A percentile compares a stretch with the other conserved stretches of the same genome.
phyloP scores from a whole-genome alignment of 352 stramenopile genomes.

The Pilasporangium apinafurcum region DNA sequence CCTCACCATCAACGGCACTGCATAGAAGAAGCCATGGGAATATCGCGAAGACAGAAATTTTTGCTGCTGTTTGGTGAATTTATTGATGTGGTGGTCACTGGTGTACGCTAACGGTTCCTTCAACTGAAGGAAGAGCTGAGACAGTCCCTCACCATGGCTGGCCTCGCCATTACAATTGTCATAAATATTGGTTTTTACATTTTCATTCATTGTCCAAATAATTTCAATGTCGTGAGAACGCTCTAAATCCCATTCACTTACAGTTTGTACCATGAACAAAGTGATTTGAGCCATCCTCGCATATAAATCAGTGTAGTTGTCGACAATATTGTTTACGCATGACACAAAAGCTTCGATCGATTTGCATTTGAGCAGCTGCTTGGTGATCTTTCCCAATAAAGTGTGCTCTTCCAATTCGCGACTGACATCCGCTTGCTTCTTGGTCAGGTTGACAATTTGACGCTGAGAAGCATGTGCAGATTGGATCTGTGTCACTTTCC shows the following conservation, averaged over 20 bases:
- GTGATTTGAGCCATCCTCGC: not conserved
- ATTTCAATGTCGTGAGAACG: no score
- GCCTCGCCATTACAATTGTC: no score
- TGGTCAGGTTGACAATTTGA: not conserved
- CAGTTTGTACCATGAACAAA: not conserved
- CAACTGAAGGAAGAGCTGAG: no score
- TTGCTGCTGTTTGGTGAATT: not conserved
- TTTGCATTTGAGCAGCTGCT: not conserved
- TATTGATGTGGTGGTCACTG: conserved; percentile 1
- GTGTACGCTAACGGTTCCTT: conserved; percentile 3
- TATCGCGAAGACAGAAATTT: not conserved
- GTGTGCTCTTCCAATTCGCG: not conserved
- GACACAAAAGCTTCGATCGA: conserved; percentile 5
- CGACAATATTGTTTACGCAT: not conserved
- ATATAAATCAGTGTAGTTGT: conserved; percentile 1
- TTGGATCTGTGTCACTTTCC: not conserved
- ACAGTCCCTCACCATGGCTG: no score
- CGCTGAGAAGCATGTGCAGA: not conserved
- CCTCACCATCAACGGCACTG: not conserved
- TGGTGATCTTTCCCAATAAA: not conserved
- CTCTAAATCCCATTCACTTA: not conserved
- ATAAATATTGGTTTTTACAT: no score
- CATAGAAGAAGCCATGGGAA: not conserved
- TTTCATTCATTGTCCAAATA: conserved; percentile 2
- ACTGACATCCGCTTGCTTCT: not conserved